Base-by-base conservation (phyloP, 208 protist genomes). In the Trypanosoma lewisi region DNA sequence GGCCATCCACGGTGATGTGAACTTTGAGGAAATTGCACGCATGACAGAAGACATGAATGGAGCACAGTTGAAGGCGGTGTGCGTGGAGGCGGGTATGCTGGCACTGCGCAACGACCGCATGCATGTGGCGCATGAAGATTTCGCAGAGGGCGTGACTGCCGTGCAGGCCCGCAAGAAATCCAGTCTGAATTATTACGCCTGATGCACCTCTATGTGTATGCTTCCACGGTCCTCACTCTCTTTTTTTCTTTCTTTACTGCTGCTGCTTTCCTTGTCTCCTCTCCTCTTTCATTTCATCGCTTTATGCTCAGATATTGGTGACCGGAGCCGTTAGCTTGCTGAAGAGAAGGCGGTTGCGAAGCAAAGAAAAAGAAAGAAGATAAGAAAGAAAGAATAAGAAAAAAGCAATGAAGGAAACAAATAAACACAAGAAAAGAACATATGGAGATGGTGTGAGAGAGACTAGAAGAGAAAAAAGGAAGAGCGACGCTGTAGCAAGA, bases 21-120 rank as follows among this genome's bases (percentile, higher is more conserved):
- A 99, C 80, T 99, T 98, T 73, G 93, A 99, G 67, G 99, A 99
- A 87, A 84, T 99, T 4, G 97, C 98, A 2, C 87, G 96, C 34
- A 97, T 95, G 71, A 99, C 97, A 16, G 98, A 99, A 30, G 99
- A 99, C 83, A 99, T 99, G 89, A 99, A 99, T 82, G 99, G 99
- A 37, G 99, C 99, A 23, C 97, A 99, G 87, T 87, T 99, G 19
- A 99, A 99, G 87, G 99, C 99, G 16, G 98, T 99, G 37, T 99
- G 98, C 86, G 98, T 99, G 27, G 99, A 99, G 85, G 94, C 99
- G 17, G 99, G 99, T 48, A 99, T 99, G 99, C 84, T 99, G 57
- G 99, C 99, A 4, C 85, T 99, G 54, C 83, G 99, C 85, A 83
- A 91, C 63, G 94, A 97, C 58, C 83, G 82, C 27, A 52, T 82